Percentiles rank a stretch among this genome's conserved stretches.
These are phyloP conservation scores for Thinopyrum elongatum DNA, from an alignment of 176 grass and related monocot species.

Conservation along the genomic window DNA sequence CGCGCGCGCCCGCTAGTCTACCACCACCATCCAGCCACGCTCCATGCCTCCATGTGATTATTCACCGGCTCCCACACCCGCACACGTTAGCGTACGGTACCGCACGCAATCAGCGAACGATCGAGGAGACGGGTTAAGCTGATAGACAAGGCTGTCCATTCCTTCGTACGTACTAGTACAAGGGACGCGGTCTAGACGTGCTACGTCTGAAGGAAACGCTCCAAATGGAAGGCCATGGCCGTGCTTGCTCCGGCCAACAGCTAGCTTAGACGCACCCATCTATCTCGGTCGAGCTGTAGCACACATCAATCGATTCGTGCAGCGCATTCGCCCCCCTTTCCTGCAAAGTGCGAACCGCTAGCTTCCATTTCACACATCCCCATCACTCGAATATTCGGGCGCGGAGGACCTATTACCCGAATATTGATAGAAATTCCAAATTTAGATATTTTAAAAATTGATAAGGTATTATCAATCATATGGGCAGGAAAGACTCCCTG, in stretches of 20 bases:
- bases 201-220: background rate
- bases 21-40: background rate
- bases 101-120: background rate
- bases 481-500: too few species aligned
- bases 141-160: background rate
- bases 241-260: constrained; percentile 5
- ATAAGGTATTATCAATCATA: too few species aligned
- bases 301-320: background rate
- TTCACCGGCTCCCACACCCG: background rate
- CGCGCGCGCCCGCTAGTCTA: background rate
- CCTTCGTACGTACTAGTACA: background rate
- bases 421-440: too few species aligned
- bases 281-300: background rate
- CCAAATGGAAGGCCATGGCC: constrained; percentile 35
- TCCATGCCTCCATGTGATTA: background rate
- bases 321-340: constrained; percentile 1
- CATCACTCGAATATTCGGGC: too few species aligned
- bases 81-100: background rate
- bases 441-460: too few species aligned
- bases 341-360: constrained; percentile 3
- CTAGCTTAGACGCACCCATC: background rate
- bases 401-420: too few species aligned
- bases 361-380: background rate
- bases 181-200: background rate
- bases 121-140: background rate